Evolutionary conservation across 352 stramenopile species (phyloP).

Genomic region (Halophytophthora polymorphica): DNA sequence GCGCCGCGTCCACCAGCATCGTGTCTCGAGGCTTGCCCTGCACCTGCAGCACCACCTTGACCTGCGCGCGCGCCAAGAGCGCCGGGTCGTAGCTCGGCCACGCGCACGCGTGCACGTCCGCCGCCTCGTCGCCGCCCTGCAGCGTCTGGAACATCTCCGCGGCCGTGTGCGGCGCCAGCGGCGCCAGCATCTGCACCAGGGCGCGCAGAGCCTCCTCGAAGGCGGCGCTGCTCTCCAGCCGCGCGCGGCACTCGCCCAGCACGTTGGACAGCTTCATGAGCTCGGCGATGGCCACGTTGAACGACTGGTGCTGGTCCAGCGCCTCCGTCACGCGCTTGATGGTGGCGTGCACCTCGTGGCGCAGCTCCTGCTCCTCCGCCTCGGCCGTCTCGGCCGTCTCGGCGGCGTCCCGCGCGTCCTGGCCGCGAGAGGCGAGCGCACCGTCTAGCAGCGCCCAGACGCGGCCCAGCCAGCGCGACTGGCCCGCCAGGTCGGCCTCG

Average conservation of each 20-base stretch:
- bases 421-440: slow-evolving; percentile 18
- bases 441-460: slow-evolving; percentile 77
- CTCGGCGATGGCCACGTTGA: slow-evolving; percentile 89
- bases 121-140: slow-evolving; percentile 15
- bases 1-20: slow-evolving; percentile 52
- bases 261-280: slow-evolving; percentile 90
- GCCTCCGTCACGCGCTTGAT: slow-evolving; percentile 83
- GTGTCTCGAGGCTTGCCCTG: slow-evolving; percentile 74
- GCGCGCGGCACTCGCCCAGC: slow-evolving; percentile 47
- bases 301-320: slow-evolving; percentile 74
- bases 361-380: slow-evolving; percentile 39
- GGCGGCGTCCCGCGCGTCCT: background rate
- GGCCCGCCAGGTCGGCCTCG: slow-evolving; percentile 77
- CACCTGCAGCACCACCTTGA: slow-evolving; percentile 83
- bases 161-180: slow-evolving; percentile 73
- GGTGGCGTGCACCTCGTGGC: slow-evolving; percentile 60
- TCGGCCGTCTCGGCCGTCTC: background rate
- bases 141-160: slow-evolving; percentile 77
- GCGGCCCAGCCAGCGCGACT: slow-evolving; percentile 79
- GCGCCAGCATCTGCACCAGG: slow-evolving; percentile 76
- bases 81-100: slow-evolving; percentile 61
- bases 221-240: slow-evolving; percentile 27
- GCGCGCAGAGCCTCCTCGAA: slow-evolving; percentile 56
- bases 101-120: slow-evolving; percentile 55
- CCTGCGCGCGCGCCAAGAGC: slow-evolving; percentile 61